Conservation (phyloP, 257 asterid genomes). For the Solanum pennellii region DNA sequence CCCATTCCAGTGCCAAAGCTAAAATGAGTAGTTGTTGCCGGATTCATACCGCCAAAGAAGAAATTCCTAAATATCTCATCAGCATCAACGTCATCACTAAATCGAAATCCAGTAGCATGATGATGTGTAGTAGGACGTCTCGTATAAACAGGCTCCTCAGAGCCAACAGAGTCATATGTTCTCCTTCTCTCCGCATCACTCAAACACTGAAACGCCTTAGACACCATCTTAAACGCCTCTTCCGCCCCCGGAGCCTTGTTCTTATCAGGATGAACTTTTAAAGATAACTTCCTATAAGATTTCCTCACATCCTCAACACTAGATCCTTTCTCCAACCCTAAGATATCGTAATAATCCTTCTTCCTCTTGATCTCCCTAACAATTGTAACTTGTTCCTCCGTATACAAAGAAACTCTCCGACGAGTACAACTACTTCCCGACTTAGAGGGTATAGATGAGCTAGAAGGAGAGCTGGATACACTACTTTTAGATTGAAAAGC, state of each 20-base stretch:
- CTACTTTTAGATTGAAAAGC: slow-evolving; percentile 25
- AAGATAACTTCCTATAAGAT: slow-evolving; percentile 75
- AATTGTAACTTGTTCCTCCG: slow-evolving; percentile 57
- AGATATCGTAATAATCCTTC: slow-evolving; percentile 79
- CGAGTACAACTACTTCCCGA: background rate
- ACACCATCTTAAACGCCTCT: slow-evolving; percentile 92
- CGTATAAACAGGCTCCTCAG: slow-evolving; percentile 64
- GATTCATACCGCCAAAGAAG: slow-evolving; percentile 89
- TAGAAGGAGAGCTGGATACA: slow-evolving; percentile 8
- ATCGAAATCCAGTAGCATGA: slow-evolving; percentile 37
- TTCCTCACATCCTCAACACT: slow-evolving; percentile 63
- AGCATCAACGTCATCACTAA: slow-evolving; percentile 57
- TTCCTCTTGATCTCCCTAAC: slow-evolving; percentile 70
- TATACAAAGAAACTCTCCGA: slow-evolving; percentile 20
- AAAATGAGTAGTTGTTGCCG: slow-evolving; percentile 47
- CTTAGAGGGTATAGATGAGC: slow-evolving; percentile 11
- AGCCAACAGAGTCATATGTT: slow-evolving; percentile 56
- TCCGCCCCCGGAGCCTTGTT: slow-evolving; percentile 91
- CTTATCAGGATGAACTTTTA: slow-evolving; percentile 97
- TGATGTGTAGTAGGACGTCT: slow-evolving; percentile 34
- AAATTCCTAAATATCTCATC: slow-evolving; percentile 93
- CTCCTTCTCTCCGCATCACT: slow-evolving; percentile 67
- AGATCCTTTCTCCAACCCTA: slow-evolving; percentile 70
- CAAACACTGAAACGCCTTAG: slow-evolving; percentile 89
- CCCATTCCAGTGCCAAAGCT: slow-evolving; percentile 78